Conservation (phyloP, 2,329 filamentous ascomycete genomes). For the Aspergillus bombycis region DNA sequence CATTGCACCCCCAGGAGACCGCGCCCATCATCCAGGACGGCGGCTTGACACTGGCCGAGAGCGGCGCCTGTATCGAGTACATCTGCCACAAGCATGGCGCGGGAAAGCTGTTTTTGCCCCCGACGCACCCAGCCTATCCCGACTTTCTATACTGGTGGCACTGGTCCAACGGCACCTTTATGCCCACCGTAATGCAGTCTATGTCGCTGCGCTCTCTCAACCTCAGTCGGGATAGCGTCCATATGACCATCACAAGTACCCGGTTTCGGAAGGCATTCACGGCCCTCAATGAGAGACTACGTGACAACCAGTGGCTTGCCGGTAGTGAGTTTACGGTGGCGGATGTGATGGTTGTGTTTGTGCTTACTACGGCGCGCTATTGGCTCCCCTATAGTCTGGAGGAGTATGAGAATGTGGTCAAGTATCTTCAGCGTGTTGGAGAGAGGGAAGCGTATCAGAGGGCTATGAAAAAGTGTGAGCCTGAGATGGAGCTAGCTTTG, state of each 20-base stretch:
- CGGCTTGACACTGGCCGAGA: constrained; percentile 60
- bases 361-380: constrained; percentile 63
- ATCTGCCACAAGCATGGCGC: constrained; percentile 58
- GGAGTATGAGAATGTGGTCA: constrained; percentile 48
- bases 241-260: constrained; percentile 33
- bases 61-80: constrained; percentile 64
- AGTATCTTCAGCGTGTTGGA: constrained; percentile 51
- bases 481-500: constrained; percentile 45
- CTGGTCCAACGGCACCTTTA: constrained; percentile 55
- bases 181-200: constrained; percentile 42
- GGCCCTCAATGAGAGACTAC: constrained; percentile 55
- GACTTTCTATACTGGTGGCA: constrained; percentile 70
- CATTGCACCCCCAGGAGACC: constrained; percentile 55
- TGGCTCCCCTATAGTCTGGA: constrained; percentile 52
- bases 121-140: constrained; percentile 55
- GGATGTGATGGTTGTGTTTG: constrained; percentile 66
- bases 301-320: constrained; percentile 57
- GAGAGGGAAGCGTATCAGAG: constrained; percentile 51
- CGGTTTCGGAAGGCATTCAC: constrained; percentile 45
- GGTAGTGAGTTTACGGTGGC: constrained; percentile 66
- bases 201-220: constrained; percentile 37
- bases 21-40: constrained; percentile 65
- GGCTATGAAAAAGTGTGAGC: constrained; percentile 56
- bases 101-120: constrained; percentile 53
- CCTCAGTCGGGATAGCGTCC: constrained; percentile 30